Evolutionary conservation across 2,329 filamentous ascomycete genomes (phyloP).

Genomic region (Conoideocrella luteorostrata): DNA sequence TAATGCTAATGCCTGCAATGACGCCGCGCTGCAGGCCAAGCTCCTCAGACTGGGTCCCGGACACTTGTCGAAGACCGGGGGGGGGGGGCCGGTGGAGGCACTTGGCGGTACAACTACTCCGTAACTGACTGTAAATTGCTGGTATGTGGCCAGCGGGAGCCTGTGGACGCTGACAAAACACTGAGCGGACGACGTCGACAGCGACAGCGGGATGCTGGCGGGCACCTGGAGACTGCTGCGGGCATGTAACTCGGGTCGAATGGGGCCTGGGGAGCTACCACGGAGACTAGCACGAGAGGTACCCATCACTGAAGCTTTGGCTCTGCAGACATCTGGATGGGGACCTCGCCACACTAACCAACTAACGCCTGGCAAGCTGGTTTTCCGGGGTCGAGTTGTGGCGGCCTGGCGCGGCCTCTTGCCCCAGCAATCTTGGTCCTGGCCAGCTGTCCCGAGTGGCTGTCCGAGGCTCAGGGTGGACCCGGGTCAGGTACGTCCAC

Average conservation of each 20-base stretch:
- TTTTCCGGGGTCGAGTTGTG: not conserved
- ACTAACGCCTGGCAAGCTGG: no score
- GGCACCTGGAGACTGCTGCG: not conserved
- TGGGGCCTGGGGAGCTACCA: not conserved
- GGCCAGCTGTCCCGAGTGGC: not conserved
- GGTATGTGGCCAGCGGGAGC: no score
- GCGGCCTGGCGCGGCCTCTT: not conserved
- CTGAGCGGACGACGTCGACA: no score
- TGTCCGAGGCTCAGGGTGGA: not conserved
- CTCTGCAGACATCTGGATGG: not conserved
- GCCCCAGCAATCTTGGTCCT: not conserved
- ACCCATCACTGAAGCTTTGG: no score
- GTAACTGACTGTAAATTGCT: no score
- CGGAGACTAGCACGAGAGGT: not conserved
- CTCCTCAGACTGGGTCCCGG: not conserved
- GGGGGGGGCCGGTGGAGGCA: not conserved
- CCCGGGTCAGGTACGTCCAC: not conserved
- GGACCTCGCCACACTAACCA: not conserved
- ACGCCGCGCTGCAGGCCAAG: slow-evolving; percentile 1
- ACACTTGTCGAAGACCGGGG: not conserved
- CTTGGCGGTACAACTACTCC: no score
- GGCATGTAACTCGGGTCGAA: not conserved
- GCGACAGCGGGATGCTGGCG: not conserved
- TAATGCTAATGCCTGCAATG: slow-evolving; percentile 1
- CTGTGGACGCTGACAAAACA: no score